Evolutionary conservation across 345 rosid species (phyloP), one percentile per base, ranked within the genome.

Genomic region (Hibiscus trionum): DNA sequence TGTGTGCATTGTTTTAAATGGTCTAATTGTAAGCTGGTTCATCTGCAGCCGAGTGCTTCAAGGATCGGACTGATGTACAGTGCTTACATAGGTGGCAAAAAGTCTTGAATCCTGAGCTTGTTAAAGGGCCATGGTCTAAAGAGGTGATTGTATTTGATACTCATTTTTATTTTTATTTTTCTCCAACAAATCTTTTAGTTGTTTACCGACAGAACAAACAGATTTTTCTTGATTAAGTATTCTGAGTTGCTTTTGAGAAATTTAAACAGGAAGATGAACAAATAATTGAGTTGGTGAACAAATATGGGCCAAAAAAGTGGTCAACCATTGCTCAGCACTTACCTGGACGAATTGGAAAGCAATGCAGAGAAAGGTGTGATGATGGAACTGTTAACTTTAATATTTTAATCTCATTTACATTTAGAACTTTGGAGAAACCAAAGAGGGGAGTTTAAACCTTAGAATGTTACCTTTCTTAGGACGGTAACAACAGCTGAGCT

Each of bases 41-140:
- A 61, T 77, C 58, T 87, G 79, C 84, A 96, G 98, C 99, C 49
- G 99, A 92, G 80, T 93, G 91, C 82, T 96, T 96, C 87, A 96
- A 96, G 83, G 98, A 96, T 61, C 88, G 98, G 75, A 96, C 99
- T 55, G 99, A 96, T 86, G 99, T 96, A 66, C 99, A 96, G 71
- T 96, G 99, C 86, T 87, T 96, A 50, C 99, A 96, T 82, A 87
- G 99, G 82, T 96, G 99, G 99, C 99, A 96, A 85, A 96, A 96
- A 85, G 99, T 96, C 80, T 84, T 96, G 80, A 89, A 96, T 80
- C 99, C 99, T 50, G 99, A 96, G 77, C 96, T 96, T 72, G 91
- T 96, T 52, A 96, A 96, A 88, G 99, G 98, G 21, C 99, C 99
- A 14, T 96, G 99, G 99, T 93, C 99, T 9, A 96, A 93, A 81